Percentiles rank a stretch among this genome's conserved stretches.
Evolutionary conservation across 176 grass and related monocot species (phyloP).

Genomic region (Eragrostis curvula): DNA sequence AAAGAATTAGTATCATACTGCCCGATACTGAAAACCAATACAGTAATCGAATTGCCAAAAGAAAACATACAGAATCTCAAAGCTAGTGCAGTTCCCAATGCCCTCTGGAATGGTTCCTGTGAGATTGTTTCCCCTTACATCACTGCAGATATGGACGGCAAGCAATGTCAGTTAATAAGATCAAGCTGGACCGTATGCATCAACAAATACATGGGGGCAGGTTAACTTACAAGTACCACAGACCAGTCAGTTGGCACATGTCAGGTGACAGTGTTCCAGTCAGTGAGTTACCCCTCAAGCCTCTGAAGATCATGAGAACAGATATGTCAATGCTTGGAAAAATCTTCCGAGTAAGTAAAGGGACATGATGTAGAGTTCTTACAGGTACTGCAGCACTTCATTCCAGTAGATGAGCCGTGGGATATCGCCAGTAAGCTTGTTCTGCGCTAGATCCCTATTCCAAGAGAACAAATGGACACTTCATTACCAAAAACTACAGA

Average conservation of each 20-base stretch:
- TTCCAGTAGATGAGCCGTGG: slow-evolving; percentile 98
- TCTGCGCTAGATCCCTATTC: slow-evolving; percentile 87
- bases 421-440: slow-evolving; percentile 88
- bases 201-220: not conserved
- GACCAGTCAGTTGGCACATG: slow-evolving; percentile 95
- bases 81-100: slow-evolving; percentile 98
- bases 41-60: slow-evolving; percentile 1
- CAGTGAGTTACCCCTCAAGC: slow-evolving; percentile 84
- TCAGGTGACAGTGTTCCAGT: slow-evolving; percentile 91
- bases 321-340: slow-evolving; percentile 9
- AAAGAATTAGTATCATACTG: not conserved
- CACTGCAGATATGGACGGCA: slow-evolving; percentile 55
- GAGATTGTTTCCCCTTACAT: slow-evolving; percentile 96
- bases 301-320: slow-evolving; percentile 54
- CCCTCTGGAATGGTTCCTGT: slow-evolving; percentile 91
- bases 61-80: slow-evolving; percentile 85
- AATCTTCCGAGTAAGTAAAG: not conserved
- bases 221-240: slow-evolving; percentile 99
- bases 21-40: not conserved
- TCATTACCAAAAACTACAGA: slow-evolving; percentile 22
- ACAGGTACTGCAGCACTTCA: slow-evolving; percentile 98
- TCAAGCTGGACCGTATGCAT: not conserved
- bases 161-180: not conserved
- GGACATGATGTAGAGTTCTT: slow-evolving; percentile 9
- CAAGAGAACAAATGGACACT: slow-evolving; percentile 20